Base-by-base conservation (phyloP, 345 rosid genomes). In the Bretschneidera sinensis region DNA sequence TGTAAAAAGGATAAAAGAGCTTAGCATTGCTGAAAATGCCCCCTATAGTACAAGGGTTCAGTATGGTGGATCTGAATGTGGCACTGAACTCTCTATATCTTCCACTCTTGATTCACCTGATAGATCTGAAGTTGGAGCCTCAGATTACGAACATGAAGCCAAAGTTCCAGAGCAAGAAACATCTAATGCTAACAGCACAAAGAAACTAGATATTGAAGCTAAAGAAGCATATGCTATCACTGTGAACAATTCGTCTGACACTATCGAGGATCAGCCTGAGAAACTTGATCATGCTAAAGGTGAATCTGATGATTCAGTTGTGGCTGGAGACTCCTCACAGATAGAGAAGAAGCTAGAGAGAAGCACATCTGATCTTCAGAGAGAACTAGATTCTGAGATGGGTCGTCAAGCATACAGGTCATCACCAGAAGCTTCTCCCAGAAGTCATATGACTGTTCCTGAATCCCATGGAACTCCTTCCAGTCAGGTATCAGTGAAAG, bases 51-150 rank as follows among this genome's bases (percentile, higher is more conserved):
- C 65, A 18, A 71, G 66, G 75, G 76, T 49, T 47, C 87, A 75
- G 58, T 61, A 69, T 49, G 77, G 78, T 69, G 85, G 80, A 33
- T 92, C 98, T 57, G 98, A 92, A 65, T 84, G 98, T 62, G 92
- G 96, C 60, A 84, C 96, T 2, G 96, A 90, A 66, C 92, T 94
- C 45, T 89, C 97, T 65, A 80, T 94, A 61, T 75, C 95, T 56
- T 89, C 96, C 28, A 85, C 97, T 33, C 95, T 94, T 47, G 99
- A 88, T 70, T 85, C 95, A 67, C 86, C 95, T 24, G 91, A 88
- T 69, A 67, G 51, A 71, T 83, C 73, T 28, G 95, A 92, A 66
- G 69, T 23, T 71, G 90, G 82, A 65, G 59, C 67, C 24, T 43
- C 47, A 33, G 85, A 83, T 14, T 19, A 62, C 28, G 79, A 70